Evolutionary conservation across 2,329 filamentous ascomycete genomes (phyloP), one percentile per base, ranked within the genome.

Genomic region (Trichothecium roseum): DNA sequence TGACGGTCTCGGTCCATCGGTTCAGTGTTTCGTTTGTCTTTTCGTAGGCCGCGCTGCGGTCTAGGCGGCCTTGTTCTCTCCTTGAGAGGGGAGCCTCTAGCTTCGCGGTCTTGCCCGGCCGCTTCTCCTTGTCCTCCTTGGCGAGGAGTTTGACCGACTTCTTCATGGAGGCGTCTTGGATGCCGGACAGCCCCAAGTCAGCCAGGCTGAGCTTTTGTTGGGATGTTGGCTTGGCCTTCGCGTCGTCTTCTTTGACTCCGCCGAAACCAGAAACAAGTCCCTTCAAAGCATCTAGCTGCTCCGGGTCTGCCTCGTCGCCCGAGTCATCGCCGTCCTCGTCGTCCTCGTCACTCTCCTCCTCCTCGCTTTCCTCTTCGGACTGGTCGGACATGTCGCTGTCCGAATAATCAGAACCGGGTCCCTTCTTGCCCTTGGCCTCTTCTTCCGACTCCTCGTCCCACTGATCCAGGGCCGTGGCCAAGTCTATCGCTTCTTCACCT

Each of bases 1-100:
- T 94, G 50, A 98, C 87, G 0, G 91, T 96, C 41, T 95, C 89
- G 22, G 81, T 81, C 91, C 91, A 98, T 48, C 86, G 78, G 43
- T 84, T 78, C 18, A 98, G 67, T 0, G 87, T 89, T 57, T 95
- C 81, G 50, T 93, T 94, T 34, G 86, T 88, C 65, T 94, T 88
- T 26, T 87, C 78, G 48, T 88, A 93, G 3, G 91, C 91, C 17
- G 78, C 86, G 35, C 69, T 67, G 35, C 91, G 84, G 50, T 94
- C 81, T 13, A 95, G 61, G 34, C 79, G 78, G 52, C 88, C 87
- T 56, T 96, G 89, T 48, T 94, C 83, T 41, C 88, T 74, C 53
- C 84, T 87, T 2, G 85, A 77, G 5, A 95, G 68, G 12, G 89
- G 88, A 3, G 88, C 83, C 20, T 82, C 78, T 4, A 96, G 70